Evolutionary conservation across 192 early-diverging fungal genomes (phyloP).

Genomic region (Oehlia diaphana): DNA sequence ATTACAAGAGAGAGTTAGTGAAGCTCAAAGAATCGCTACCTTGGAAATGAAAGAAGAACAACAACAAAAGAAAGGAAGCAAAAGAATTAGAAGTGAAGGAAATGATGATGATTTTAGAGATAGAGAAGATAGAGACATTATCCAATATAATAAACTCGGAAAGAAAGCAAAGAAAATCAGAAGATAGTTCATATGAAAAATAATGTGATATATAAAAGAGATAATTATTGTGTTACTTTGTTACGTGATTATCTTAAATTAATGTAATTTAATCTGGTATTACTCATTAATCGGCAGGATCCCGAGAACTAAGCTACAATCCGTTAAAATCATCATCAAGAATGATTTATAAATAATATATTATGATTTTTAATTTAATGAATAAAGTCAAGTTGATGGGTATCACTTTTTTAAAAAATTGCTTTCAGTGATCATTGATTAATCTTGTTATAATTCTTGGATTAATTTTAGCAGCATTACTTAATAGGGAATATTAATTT

Average conservation of each 20-base stretch:
- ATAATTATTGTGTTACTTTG: not conserved
- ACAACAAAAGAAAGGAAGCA: conserved; percentile 49
- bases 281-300: not conserved
- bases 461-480: not conserved
- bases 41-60: conserved; percentile 88
- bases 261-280: not conserved
- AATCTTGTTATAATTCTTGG: too few relatives aligned
- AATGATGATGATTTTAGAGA: conserved; percentile 29
- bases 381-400: too few relatives aligned
- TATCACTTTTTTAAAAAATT: not conserved
- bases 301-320: too few relatives aligned
- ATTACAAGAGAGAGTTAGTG: conserved; percentile 90
- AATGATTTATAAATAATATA: too few relatives aligned
- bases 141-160: not conserved
- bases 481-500: not conserved
- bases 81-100: conserved; percentile 30
- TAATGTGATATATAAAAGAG: not conserved
- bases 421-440: not conserved
- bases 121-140: conserved; percentile 22
- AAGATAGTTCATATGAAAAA: not conserved
- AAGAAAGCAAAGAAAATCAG: conserved; percentile 13
- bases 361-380: too few relatives aligned
- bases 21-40: conserved; percentile 85
- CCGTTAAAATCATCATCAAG: too few relatives aligned
- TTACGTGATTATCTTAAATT: not conserved